Evolutionary conservation across 345 rosid species (phyloP).

Genomic region (Acer yangbiense): DNA sequence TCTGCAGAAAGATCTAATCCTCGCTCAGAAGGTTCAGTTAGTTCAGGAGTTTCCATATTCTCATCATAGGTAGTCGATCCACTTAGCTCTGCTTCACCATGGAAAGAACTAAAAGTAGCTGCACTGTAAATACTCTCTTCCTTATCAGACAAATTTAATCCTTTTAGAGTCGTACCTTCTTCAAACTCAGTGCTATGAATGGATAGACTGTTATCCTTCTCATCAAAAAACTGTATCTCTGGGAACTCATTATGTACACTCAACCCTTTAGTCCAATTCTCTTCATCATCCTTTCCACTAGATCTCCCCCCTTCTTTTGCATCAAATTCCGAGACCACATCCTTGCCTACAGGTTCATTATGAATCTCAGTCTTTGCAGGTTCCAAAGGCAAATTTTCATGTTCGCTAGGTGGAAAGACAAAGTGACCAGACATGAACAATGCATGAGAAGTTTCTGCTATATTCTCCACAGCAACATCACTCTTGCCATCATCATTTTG

Average conservation of each 20-base stretch:
- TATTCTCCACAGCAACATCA: slow-evolving; percentile 34
- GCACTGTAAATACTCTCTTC: slow-evolving; percentile 57
- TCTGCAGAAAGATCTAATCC: slow-evolving; percentile 39
- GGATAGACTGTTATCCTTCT: slow-evolving; percentile 36
- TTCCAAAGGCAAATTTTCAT: slow-evolving; percentile 64
- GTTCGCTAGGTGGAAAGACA: slow-evolving; percentile 68
- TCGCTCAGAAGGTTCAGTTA: slow-evolving; percentile 35
- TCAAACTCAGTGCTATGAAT: slow-evolving; percentile 40
- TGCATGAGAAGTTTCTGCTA: slow-evolving; percentile 61
- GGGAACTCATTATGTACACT: slow-evolving; percentile 56
- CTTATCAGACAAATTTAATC: slow-evolving; percentile 34
- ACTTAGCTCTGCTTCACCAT: slow-evolving; percentile 48
- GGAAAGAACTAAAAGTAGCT: slow-evolving; percentile 49
- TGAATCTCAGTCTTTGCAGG: slow-evolving; percentile 38
- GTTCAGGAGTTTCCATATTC: slow-evolving; percentile 35
- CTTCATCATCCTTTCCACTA: slow-evolving; percentile 60
- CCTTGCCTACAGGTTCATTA: slow-evolving; percentile 43
- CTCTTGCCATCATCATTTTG: slow-evolving; percentile 38
- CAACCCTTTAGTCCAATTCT: slow-evolving; percentile 53
- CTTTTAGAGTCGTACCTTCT: slow-evolving; percentile 40
- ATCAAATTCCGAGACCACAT: slow-evolving; percentile 35
- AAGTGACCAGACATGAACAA: slow-evolving; percentile 82
- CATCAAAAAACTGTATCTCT: slow-evolving; percentile 46
- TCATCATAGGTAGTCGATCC: slow-evolving; percentile 48
- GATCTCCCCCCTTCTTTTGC: slow-evolving; percentile 44